Evolutionary conservation across 129 eudicot genomes (phyloP).

Genomic region (sunflower (Helianthus annuus)): DNA sequence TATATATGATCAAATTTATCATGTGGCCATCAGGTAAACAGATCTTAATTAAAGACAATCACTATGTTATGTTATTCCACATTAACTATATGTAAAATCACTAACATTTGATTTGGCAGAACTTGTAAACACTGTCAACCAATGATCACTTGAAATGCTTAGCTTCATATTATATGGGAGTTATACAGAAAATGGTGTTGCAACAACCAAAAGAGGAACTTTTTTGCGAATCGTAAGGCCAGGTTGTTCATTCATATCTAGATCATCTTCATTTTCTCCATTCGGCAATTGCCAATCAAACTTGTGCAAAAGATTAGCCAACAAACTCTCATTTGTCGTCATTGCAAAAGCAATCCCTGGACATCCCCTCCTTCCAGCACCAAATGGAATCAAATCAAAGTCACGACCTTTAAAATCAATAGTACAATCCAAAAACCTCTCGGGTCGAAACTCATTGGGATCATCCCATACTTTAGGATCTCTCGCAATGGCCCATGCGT

Average conservation of each 20-base stretch:
- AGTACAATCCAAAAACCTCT: conserved; percentile 49
- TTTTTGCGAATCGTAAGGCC: conserved; percentile 40
- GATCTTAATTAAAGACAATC: too few relatives aligned
- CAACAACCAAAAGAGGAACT: conserved; percentile 43
- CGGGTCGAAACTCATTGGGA: conserved; percentile 55
- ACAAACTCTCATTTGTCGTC: conserved; percentile 36
- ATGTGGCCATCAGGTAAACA: too few relatives aligned
- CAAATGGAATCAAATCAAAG: conserved; percentile 49
- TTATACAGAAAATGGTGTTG: conserved; percentile 20
- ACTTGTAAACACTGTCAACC: too few relatives aligned
- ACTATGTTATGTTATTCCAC: too few relatives aligned
- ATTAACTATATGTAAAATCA: too few relatives aligned
- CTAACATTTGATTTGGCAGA: too few relatives aligned
- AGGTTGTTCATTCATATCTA: conserved; percentile 45
- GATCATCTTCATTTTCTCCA: conserved; percentile 28
- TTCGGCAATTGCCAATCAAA: conserved; percentile 49
- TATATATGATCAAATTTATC: too few relatives aligned
- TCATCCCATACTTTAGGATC: conserved; percentile 54
- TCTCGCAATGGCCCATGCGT: conserved; percentile 54
- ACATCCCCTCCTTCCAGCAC: conserved; percentile 57
- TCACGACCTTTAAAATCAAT: conserved; percentile 50
- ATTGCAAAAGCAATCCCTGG: conserved; percentile 59
- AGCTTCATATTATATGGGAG: too few relatives aligned
- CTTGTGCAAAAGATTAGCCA: conserved; percentile 48
- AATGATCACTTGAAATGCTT: too few relatives aligned